Conservation (phyloP, 208 protist genomes). For the Trichomonas vaginalis region DNA sequence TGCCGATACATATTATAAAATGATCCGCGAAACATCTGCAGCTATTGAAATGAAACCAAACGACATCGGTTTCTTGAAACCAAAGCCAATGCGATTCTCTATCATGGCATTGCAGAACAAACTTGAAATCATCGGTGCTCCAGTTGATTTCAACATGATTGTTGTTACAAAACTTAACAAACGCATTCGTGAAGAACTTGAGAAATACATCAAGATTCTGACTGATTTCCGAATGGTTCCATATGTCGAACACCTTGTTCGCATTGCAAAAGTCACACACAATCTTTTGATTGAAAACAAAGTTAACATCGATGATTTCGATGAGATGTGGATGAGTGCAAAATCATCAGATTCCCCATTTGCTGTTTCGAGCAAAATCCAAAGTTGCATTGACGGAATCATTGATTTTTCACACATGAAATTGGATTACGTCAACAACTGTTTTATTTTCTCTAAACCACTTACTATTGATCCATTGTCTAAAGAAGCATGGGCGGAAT, state of each 20-base stretch:
- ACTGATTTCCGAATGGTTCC: not conserved
- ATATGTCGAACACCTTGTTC: not conserved
- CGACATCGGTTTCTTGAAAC: not conserved
- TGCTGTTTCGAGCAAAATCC: not conserved
- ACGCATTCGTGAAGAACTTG: not conserved
- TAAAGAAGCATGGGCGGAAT: not conserved
- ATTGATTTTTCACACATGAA: not conserved
- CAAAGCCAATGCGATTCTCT: not conserved
- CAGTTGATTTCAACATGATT: not conserved
- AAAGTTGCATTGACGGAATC: not conserved
- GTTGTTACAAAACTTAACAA: not conserved
- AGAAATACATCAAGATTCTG: not conserved
- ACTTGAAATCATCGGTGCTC: not conserved
- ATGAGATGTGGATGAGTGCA: not conserved
- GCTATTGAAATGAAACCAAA: not conserved
- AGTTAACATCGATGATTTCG: not conserved
- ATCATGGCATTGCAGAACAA: not conserved
- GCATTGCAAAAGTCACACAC: not conserved
- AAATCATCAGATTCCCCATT: not conserved
- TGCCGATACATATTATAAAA: not conserved
- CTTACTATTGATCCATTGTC: not conserved
- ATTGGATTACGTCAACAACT: not conserved
- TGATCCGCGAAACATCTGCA: not conserved
- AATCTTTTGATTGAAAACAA: not conserved
- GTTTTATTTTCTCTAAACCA: not conserved